A percentile compares a stretch with the other conserved stretches of the same genome.
These are phyloP conservation scores for Kwoniella sp. DNA, from an alignment of 768 basidiomycete species.

Conservation along the genomic window DNA sequence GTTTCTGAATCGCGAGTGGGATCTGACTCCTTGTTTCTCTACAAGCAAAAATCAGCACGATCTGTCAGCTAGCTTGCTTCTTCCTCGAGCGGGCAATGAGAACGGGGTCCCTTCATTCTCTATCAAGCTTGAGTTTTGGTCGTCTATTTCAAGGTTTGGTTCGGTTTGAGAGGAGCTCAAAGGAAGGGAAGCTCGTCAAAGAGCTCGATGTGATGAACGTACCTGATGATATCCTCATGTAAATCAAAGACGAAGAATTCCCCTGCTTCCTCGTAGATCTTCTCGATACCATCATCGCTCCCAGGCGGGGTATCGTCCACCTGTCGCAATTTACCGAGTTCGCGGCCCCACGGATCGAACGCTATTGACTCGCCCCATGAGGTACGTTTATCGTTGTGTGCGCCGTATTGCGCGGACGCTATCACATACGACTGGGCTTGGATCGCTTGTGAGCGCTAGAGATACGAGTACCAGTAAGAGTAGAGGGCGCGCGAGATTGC, in stretches of 20 bases:
- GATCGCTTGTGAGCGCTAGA: conserved; percentile 48
- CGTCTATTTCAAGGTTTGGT: no score
- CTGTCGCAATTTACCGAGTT: conserved; percentile 41
- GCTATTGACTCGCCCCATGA: conserved; percentile 53
- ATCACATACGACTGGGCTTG: conserved; percentile 49
- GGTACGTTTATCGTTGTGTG: conserved; percentile 37
- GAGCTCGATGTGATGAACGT: conserved; percentile 2
- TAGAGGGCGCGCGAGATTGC: no score
- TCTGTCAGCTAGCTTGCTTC: no score
- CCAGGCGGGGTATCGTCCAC: conserved; percentile 42
- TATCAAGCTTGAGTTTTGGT: no score
- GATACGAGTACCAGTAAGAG: no score
- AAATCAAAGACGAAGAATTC: conserved; percentile 44
- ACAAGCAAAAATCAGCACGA: not conserved
- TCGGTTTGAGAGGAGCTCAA: no score
- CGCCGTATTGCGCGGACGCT: conserved; percentile 48
- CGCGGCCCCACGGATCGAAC: conserved; percentile 50
- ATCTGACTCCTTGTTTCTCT: conserved; percentile 43
- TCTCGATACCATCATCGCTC: conserved; percentile 14
- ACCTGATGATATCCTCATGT: conserved; percentile 34
- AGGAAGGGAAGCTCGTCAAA: not conserved
- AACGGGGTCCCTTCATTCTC: no score
- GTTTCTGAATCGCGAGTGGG: conserved; percentile 46
- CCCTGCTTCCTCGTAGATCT: conserved; percentile 29
- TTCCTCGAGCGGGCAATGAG: no score